Evolutionary conservation across 1,139 yeast species (phyloP).

Genomic region (Yamadazyma diospyri): DNA sequence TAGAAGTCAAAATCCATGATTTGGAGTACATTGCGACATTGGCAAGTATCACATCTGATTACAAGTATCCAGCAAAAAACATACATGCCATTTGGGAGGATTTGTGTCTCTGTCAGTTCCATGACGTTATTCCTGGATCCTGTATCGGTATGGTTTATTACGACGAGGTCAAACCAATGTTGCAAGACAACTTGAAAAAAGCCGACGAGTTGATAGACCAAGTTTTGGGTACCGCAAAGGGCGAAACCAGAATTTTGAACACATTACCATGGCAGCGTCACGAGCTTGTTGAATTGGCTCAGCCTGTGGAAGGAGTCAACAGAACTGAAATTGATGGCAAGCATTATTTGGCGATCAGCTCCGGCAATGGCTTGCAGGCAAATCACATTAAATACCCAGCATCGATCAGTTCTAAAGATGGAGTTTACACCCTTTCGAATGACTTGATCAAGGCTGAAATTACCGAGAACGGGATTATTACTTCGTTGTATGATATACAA

Average conservation of each 20-base stretch:
- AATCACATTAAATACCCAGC: slow-evolving; percentile 43
- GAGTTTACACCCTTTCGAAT: slow-evolving; percentile 50
- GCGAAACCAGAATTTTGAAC: slow-evolving; percentile 34
- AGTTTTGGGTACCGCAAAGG: slow-evolving; percentile 36
- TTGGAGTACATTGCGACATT: slow-evolving; percentile 79
- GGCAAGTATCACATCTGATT: slow-evolving; percentile 55
- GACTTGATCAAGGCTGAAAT: slow-evolving; percentile 57
- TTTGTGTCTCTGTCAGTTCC: slow-evolving; percentile 87
- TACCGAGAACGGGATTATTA: slow-evolving; percentile 58
- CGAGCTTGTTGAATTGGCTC: slow-evolving; percentile 39
- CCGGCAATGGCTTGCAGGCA: slow-evolving; percentile 6
- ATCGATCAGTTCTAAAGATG: slow-evolving; percentile 39
- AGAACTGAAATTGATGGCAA: slow-evolving; percentile 8
- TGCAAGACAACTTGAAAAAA: slow-evolving; percentile 51
- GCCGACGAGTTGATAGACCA: slow-evolving; percentile 51
- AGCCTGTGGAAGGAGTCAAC: slow-evolving; percentile 15
- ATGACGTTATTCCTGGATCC: slow-evolving; percentile 94
- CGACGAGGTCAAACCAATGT: slow-evolving; percentile 86
- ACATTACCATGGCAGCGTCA: slow-evolving; percentile 69
- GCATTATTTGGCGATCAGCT: slow-evolving; percentile 11
- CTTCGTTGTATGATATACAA: slow-evolving; percentile 60
- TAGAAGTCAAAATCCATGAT: slow-evolving; percentile 81
- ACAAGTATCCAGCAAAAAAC: slow-evolving; percentile 66
- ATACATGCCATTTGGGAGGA: slow-evolving; percentile 82
- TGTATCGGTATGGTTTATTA: slow-evolving; percentile 92